These are phyloP conservation scores for Fusarium scirpi DNA, from an alignment of 2,329 filamentous ascomycete genomes.

Conservation along the genomic window DNA sequence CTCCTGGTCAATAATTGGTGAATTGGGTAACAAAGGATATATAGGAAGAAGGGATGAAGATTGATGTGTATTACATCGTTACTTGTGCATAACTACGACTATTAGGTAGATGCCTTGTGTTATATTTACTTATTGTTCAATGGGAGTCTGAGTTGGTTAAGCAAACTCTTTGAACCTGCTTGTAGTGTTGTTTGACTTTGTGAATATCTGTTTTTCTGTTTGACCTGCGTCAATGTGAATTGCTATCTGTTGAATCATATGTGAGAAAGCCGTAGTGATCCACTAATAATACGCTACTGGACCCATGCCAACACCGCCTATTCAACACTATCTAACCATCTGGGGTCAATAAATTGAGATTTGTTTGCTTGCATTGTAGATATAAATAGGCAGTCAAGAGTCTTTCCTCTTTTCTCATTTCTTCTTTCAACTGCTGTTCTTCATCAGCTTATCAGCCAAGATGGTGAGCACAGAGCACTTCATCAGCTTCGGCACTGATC, in stretches of 20 bases:
- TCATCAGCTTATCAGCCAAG: background rate
- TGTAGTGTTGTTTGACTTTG: background rate
- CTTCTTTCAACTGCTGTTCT: background rate
- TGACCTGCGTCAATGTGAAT: background rate
- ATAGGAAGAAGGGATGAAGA: constrained; percentile 33
- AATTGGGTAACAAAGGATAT: constrained; percentile 27
- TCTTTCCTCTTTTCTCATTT: background rate
- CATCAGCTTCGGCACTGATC: constrained; percentile 61
- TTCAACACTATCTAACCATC: constrained; percentile 33
- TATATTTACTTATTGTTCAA: constrained; percentile 48
- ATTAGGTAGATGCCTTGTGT: constrained; percentile 47
- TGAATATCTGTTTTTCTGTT: background rate
- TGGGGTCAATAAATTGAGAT: constrained; percentile 23
- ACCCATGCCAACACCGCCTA: constrained; percentile 41
- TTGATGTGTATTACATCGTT: constrained; percentile 42
- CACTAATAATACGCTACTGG: constrained; percentile 22
- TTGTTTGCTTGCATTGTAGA: constrained; percentile 32
- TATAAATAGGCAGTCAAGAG: background rate
- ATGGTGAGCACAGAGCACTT: constrained; percentile 51
- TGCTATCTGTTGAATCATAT: background rate
- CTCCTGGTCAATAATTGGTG: constrained; percentile 83
- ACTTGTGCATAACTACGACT: constrained; percentile 47
- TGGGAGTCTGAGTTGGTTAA: constrained; percentile 25
- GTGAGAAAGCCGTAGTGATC: constrained; percentile 5
- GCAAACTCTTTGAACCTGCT: background rate